Conservation (phyloP, 768 basidiomycete species). For the Rhodotorula toruloides region DNA sequence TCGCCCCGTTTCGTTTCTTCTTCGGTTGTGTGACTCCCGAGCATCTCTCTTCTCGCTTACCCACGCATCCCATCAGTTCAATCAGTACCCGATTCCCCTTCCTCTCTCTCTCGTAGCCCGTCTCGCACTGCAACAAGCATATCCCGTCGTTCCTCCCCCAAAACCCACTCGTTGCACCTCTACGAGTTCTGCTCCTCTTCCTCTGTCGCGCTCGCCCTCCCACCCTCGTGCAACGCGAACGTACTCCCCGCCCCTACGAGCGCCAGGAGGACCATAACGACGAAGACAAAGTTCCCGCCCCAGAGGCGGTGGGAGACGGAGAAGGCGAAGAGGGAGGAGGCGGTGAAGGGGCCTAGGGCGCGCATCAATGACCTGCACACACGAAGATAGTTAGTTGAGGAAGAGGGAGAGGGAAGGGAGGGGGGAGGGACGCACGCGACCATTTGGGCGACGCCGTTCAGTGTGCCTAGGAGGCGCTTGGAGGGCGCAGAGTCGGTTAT, state of each 20-base stretch:
- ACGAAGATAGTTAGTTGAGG: neutral
- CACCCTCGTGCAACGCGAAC: constrained; percentile 12
- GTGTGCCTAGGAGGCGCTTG: constrained; percentile 23
- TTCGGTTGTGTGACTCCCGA: too few species aligned
- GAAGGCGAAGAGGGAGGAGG: constrained; percentile 33
- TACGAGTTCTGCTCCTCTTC: neutral
- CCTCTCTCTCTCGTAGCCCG: too few species aligned
- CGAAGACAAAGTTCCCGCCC: constrained; percentile 22
- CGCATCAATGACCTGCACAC: constrained; percentile 25
- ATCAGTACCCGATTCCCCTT: too few species aligned
- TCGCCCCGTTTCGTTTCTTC: neutral
- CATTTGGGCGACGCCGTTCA: constrained; percentile 39
- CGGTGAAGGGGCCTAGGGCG: constrained; percentile 22
- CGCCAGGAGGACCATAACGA: constrained; percentile 15
- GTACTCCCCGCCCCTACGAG: constrained; percentile 2
- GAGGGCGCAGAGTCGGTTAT: constrained; percentile 30
- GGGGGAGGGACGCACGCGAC: constrained; percentile 10
- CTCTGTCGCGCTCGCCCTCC: constrained; percentile 8
- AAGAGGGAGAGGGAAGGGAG: neutral
- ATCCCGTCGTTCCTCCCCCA: too few species aligned
- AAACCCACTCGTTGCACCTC: too few species aligned
- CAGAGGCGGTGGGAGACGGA: constrained; percentile 14
- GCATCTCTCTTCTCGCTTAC: too few species aligned
- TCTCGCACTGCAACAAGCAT: too few species aligned
- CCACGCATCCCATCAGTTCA: too few species aligned